Evolutionary conservation across 2,329 filamentous ascomycete genomes (phyloP).

Genomic region (Ophiostoma sp.): DNA sequence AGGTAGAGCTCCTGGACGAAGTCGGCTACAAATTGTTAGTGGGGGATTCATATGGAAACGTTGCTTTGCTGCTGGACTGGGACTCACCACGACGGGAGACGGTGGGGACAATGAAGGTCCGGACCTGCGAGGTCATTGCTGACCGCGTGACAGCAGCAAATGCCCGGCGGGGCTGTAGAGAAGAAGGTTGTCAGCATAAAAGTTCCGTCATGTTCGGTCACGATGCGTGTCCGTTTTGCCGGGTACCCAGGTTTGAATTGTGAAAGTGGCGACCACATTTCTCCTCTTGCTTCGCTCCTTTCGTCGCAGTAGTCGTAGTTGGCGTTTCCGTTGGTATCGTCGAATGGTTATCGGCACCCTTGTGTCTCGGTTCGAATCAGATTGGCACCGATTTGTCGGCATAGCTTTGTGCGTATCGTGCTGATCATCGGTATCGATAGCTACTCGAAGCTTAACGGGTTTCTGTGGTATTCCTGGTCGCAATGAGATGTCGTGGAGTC

Average conservation of each 20-base stretch:
- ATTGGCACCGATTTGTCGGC: neutral
- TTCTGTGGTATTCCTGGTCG: neutral
- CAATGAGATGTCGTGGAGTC: neutral
- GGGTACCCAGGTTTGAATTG: neutral
- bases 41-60: neutral
- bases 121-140: constrained; percentile 43
- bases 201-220: neutral
- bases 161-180: constrained; percentile 49
- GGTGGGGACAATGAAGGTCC: constrained; percentile 59
- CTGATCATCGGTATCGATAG: neutral
- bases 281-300: neutral
- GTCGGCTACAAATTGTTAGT: constrained; percentile 65
- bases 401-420: neutral
- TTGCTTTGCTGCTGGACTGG: neutral
- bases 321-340: neutral
- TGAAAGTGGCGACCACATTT: no score
- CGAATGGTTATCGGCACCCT: neutral
- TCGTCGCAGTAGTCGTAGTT: neutral
- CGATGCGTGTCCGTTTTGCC: neutral
- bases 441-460: neutral
- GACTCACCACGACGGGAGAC: constrained; percentile 62
- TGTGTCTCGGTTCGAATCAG: neutral
- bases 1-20: constrained; percentile 98
- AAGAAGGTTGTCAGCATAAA: neutral
- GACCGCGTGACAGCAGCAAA: constrained; percentile 43